Base-by-base conservation (phyloP, 1,139 yeast genomes). In the Candida freyschussii region DNA sequence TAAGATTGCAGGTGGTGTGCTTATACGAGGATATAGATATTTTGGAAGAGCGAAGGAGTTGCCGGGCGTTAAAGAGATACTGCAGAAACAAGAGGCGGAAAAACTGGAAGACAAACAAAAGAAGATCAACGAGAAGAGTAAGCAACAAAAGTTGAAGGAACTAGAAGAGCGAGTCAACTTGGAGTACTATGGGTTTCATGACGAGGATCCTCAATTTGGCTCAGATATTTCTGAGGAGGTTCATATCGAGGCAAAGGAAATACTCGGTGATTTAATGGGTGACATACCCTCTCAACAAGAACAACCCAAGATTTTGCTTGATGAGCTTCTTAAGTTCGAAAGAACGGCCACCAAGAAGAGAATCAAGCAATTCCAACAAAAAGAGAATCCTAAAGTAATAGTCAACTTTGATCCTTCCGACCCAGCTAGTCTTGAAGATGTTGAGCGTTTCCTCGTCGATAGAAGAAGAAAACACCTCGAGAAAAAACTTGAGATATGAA, bases 1-100 rank as follows among this genome's bases (percentile, higher is more conserved):
- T 2, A 24, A 14, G n/a, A 22, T 28, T 8, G 27, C 27, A 10
- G 36, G 34, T 5, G 41, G 41, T 13, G 39, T 33, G n/a, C 25
- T 30, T 3, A 41, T 43, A 14, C 42, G 42, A 26, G 53, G 50
- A 6, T 44, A 32, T 48, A 60, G 83, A 43, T 87, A 84, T 55
- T 87, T 76, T 59, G 96, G 96, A 0, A 59, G 95, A 30, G 95
- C 96, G 0, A 68, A 75, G 34, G 93, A 85, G 29, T 59, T 87
- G 11, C 84, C 89, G 0, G 95, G 85, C 44, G 89, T 81, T 4
- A 69, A 73, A 40, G 70, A 72, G 40, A 44, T 76, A 21, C 47
- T 79, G 19, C 62, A 67, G 37, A 55, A 59, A 26, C 59, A 60
- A 29, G 49, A 50, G 28, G 32, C 27, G 5, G 33, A 32, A 7